Base-by-base conservation (phyloP, 306 rosid genomes). In the Cicer cuneatum region DNA sequence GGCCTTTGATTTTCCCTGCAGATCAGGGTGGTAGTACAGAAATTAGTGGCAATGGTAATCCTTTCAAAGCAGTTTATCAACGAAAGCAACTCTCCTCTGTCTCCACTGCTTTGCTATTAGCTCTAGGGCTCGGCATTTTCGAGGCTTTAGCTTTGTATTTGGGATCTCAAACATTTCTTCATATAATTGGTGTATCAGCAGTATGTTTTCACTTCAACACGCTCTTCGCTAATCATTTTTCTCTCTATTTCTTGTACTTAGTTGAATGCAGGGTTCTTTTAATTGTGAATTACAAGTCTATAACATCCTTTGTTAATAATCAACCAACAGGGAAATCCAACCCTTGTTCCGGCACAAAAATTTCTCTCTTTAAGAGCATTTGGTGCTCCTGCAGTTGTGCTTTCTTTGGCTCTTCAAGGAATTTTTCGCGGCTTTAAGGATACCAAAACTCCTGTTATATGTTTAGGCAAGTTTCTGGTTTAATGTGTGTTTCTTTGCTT, bases 331-430 rank as follows among this genome's bases (percentile, higher is more conserved):
- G 90, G 59, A 75, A 92, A 90, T 70, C 85, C 97, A 71, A 87
- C 86, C 72, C 72, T 53, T 35, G 69, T 72, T 77, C 90, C 83
- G 9, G 93, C 99, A 10, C 87, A 77, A 37, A 85, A 43, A 37
- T 94, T 87, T 81, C 97, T 94, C 48, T 78, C 88, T 41, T 81
- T 94, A 71, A 86, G 99, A 66, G 95, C 99, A 33, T 7, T 92
- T 70, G 99, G 99, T 73, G 99, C 99, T 83, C 99, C 99, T 39
- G 99, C 99, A 51, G 99, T 90, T 64, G 99, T 92, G 52, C 92
- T 86, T 21, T 88, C 97, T 71, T 85, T 94, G 92, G 96, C 99
- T 71, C 96, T 92, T 73, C 99, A 94, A 81, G 99, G 99, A 65
- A 86, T 94, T 83, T 94, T 94, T 73, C 97, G 97, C 73, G 99